Base-by-base conservation (phyloP, 805 yeast species). In the Wickerhamomyces tratensis region DNA sequence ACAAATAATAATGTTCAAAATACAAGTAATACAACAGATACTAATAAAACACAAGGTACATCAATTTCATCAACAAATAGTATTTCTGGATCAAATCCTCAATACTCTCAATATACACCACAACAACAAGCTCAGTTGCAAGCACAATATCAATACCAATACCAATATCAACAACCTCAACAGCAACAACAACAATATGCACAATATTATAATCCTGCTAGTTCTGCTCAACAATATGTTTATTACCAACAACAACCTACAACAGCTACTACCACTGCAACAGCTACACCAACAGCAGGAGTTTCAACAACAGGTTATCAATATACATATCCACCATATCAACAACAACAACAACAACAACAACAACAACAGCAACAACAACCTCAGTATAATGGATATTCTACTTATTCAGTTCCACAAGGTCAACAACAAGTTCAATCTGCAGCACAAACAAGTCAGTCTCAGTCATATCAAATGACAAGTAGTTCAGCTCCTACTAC, bases 91-190 rank as follows among this genome's bases (percentile, higher is more conserved):
- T 27, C 10, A 13, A 25, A 39, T 20, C 20, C 20, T 20, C 20
- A 20, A 20, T 20, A 20, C 20, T 20, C 20, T 20, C 39, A 37
- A 27, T 27, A 39, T 15, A 33, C 40, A n/a, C 48, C 42, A 26
- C 45, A 47, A 35, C 46, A 44, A 35, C 49, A 44, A 33, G 40
- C 45, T 36, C 48, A 39, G 39, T 49, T 42, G 37, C 47, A 38
- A 38, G 37, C 41, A 35, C 45, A 29, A 11, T 29, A 29, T 29
- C 31, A 29, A 29, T 29, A 44, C 14, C 49, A 41, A 41, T 40
- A 39, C 20, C 51, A 42, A 35, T 46, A 56, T 48, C 51, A 30
- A 14, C 41, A 35, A 14, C 45, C 36, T 27, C 42, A 29, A 38
- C 41, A 25, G 25, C 43, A 39, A 15, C 48, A 29, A 39, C 43